Base-by-base conservation (phyloP, 2,329 filamentous ascomycete genomes). In the Pleurostoma richardsiae region DNA sequence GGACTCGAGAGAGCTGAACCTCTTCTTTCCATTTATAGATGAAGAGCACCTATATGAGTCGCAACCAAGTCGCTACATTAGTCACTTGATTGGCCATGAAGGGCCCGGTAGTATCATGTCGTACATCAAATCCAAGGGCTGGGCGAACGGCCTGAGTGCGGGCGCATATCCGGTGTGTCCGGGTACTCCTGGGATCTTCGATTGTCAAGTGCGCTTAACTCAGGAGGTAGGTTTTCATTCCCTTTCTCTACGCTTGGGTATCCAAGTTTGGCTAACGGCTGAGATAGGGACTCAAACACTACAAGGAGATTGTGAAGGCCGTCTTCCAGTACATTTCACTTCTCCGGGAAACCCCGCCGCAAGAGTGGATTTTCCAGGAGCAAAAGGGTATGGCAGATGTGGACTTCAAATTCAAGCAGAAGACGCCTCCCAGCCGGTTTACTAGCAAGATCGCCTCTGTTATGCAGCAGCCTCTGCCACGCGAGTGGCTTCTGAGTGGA, bases 331-430 rank as follows among this genome's bases (percentile, higher is more conserved):
- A 99, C 59, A 83, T 97, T 52, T 83, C 90, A 8, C 80, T 99
- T 64, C 79, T 99, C 47, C 83, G 83, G 52, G 88, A 95, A 57
- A 77, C 78, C 3, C 80, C 86, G 4, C 91, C 92, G 0, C 86
- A 95, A 55, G 76, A 95, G 63, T 97, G 94, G 94, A 90, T 97
- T 48, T 91, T 94, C 49, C 82, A 95, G 30, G 94, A 99, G 67
- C 87, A 94, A 65, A 92, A 90, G 66, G 84, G 85, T 33, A 83
- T 97, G 70, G 85, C 88, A 40, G 91, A 97, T 55, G 89, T 97
- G 10, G 88, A 95, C 56, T 99, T 99, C 75, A 88, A 87, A 54
- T 99, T 95, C 69, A 89, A 85, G 67, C 89, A 97, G 63, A 97
- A 97, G 73, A 88, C 84, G 3, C 89, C 88, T 1, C 90, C 92